Evolutionary conservation across 805 yeast species (phyloP).

Genomic region (Middelhovenomyces tepae): DNA sequence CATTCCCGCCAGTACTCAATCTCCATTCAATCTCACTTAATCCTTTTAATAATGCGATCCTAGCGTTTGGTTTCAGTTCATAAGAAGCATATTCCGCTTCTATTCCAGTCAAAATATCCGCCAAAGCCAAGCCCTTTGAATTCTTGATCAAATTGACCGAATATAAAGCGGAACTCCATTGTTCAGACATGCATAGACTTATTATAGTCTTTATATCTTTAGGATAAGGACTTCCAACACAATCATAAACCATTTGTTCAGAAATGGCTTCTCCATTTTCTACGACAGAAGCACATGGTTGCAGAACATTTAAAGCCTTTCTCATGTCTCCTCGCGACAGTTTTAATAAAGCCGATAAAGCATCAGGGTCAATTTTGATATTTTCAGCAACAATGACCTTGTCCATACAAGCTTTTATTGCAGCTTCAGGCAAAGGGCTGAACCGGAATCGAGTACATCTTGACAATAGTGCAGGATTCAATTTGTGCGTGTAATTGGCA

Average conservation of each 20-base stretch:
- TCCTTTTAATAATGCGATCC: slow-evolving; percentile 58
- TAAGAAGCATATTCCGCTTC: slow-evolving; percentile 60
- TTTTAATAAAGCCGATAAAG: slow-evolving; percentile 54
- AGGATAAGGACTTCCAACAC: slow-evolving; percentile 95
- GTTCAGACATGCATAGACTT: slow-evolving; percentile 72
- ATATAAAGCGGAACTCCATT: slow-evolving; percentile 70
- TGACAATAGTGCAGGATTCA: slow-evolving; percentile 89
- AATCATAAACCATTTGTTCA: slow-evolving; percentile 75
- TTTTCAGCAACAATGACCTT: slow-evolving; percentile 64
- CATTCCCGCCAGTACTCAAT: slow-evolving; percentile 86
- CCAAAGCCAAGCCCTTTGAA: slow-evolving; percentile 77
- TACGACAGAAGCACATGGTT: slow-evolving; percentile 83
- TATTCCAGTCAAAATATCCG: slow-evolving; percentile 74
- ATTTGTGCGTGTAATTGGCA: slow-evolving; percentile 92
- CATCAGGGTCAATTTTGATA: slow-evolving; percentile 48
- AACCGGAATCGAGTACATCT: slow-evolving; percentile 95
- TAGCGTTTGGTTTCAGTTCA: slow-evolving; percentile 53
- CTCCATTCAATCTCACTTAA: slow-evolving; percentile 86
- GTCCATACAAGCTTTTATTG: slow-evolving; percentile 59
- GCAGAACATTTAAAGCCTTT: slow-evolving; percentile 83
- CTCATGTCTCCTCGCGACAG: slow-evolving; percentile 96
- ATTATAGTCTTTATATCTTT: slow-evolving; percentile 67
- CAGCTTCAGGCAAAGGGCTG: slow-evolving; percentile 62
- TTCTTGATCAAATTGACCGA: slow-evolving; percentile 60
- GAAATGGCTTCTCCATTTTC: slow-evolving; percentile 47